phyloP scores from a whole-genome alignment of 192 early-diverging fungal species.

The Ramicandelaber brevisporus region DNA sequence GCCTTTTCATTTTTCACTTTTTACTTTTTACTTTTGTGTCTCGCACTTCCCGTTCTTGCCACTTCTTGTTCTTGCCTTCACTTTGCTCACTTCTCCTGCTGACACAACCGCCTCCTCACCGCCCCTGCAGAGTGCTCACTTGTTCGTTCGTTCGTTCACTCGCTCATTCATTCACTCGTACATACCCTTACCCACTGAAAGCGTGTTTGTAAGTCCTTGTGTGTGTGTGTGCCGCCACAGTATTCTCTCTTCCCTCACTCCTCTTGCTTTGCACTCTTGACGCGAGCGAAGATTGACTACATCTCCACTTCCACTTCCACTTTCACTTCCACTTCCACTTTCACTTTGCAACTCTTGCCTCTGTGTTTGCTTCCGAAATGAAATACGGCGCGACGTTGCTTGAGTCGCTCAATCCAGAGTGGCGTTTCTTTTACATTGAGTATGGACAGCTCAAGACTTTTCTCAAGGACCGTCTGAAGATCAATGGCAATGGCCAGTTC shows the following conservation, averaged over 20 bases:
- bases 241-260: too few species aligned
- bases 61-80: background rate
- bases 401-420: conserved; percentile 55
- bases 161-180: too few species aligned
- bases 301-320: too few species aligned
- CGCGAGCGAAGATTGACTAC: too few species aligned
- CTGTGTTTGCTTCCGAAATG: too few species aligned
- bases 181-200: too few species aligned
- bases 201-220: too few species aligned
- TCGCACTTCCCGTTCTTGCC: background rate
- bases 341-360: too few species aligned
- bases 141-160: too few species aligned
- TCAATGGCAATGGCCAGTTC: conserved; percentile 32
- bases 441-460: conserved; percentile 73
- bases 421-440: conserved; percentile 65
- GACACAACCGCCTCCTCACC: background rate
- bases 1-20: background rate
- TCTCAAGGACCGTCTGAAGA: conserved; percentile 41
- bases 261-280: too few species aligned
- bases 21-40: background rate
- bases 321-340: too few species aligned
- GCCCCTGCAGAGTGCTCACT: background rate
- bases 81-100: background rate
- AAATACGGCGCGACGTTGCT: conserved; percentile 78
- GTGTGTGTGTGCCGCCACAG: too few species aligned